A percentile compares a stretch with the other conserved stretches of the same genome.
These are phyloP conservation scores for Chaetomiaceae sp. DNA, from an alignment of 2,329 filamentous ascomycete species.

Conservation along the genomic window DNA sequence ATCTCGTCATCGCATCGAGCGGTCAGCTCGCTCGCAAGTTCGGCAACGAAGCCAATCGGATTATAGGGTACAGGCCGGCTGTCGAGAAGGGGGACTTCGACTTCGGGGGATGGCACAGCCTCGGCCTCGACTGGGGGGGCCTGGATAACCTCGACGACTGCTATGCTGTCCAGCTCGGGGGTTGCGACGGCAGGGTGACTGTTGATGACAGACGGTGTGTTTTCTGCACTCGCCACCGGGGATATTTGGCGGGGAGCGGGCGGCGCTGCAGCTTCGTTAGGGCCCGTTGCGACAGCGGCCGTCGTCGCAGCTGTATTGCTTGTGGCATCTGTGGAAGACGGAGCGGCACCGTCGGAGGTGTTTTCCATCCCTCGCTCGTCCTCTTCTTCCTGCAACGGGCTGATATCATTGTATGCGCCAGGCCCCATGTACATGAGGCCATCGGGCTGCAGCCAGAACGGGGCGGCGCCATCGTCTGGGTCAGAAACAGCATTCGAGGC, in stretches of 20 bases:
- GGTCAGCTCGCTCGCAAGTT: slow-evolving; percentile 44
- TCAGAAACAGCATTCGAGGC: slow-evolving; percentile 23
- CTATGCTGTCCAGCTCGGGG: slow-evolving; percentile 14
- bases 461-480: slow-evolving; percentile 32
- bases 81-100: slow-evolving; percentile 33
- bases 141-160: background rate
- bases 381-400: slow-evolving; percentile 41
- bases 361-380: slow-evolving; percentile 42
- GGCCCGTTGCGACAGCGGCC: background rate
- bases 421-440: slow-evolving; percentile 50
- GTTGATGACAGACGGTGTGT: slow-evolving; percentile 24
- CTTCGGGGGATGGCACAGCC: slow-evolving; percentile 13
- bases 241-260: slow-evolving; percentile 21
- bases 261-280: background rate
- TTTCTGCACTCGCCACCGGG: slow-evolving; percentile 25
- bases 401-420: slow-evolving; percentile 42
- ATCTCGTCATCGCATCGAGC: slow-evolving; percentile 37
- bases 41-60: slow-evolving; percentile 43
- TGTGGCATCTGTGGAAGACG: background rate
- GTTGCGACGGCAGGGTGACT: slow-evolving; percentile 23
- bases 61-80: slow-evolving; percentile 32
- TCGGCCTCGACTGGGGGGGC: background rate
- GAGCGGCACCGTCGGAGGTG: background rate
- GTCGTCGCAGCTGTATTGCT: background rate
- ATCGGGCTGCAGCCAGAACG: slow-evolving; percentile 46